A percentile compares a stretch with the other conserved stretches of the same genome.
These are phyloP conservation scores for Paramyrothecium sp. DNA, from an alignment of 2,329 filamentous ascomycete genomes.

Conservation along the genomic window DNA sequence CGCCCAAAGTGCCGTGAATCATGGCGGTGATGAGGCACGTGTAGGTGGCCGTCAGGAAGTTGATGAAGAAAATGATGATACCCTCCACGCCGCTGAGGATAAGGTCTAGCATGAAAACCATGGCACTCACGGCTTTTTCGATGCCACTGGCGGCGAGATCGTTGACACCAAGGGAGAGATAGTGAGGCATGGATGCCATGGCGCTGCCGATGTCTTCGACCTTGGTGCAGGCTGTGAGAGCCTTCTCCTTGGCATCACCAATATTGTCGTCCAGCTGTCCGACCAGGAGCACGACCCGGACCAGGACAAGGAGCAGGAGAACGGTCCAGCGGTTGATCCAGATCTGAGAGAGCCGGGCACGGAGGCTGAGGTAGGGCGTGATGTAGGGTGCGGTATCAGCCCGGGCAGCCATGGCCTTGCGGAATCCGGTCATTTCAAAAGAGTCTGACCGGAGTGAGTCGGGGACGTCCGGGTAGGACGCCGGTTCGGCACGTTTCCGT, in stretches of 20 bases:
- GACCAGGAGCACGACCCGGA: slow-evolving; percentile 75
- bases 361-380: slow-evolving; percentile 90
- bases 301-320: slow-evolving; percentile 80
- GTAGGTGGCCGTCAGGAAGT: slow-evolving; percentile 87
- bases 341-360: slow-evolving; percentile 86
- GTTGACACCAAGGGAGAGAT: slow-evolving; percentile 87
- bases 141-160: slow-evolving; percentile 77
- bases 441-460: slow-evolving; percentile 34
- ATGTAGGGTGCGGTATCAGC: slow-evolving; percentile 65
- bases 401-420: slow-evolving; percentile 26
- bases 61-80: slow-evolving; percentile 88
- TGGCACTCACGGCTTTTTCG: slow-evolving; percentile 74
- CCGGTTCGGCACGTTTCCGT: slow-evolving; percentile 25
- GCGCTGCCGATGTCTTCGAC: slow-evolving; percentile 91
- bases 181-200: slow-evolving; percentile 98
- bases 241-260: slow-evolving; percentile 72
- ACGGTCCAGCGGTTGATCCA: slow-evolving; percentile 99
- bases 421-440: slow-evolving; percentile 31
- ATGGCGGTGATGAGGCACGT: slow-evolving; percentile 85
- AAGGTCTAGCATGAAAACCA: slow-evolving; percentile 77
- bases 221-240: slow-evolving; percentile 83
- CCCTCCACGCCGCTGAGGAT: slow-evolving; percentile 81
- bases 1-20: slow-evolving; percentile 74
- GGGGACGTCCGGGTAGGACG: slow-evolving; percentile 35
- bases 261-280: slow-evolving; percentile 72